Base-by-base conservation (phyloP, 2,329 filamentous ascomycete genomes). In the Fusarium sp. region DNA sequence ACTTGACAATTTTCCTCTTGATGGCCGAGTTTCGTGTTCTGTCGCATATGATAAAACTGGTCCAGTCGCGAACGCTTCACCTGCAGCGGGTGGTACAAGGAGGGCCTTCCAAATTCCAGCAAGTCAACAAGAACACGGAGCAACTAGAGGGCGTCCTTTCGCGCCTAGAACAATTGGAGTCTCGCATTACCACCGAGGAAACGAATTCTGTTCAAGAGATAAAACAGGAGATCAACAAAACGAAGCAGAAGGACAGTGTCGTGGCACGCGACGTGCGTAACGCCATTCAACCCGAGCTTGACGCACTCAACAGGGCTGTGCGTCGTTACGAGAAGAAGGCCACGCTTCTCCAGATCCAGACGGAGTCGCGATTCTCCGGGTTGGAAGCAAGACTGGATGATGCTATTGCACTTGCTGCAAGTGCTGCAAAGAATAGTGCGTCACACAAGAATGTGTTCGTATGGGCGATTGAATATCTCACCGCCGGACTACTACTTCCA, bases 251-350 rank as follows among this genome's bases (percentile, higher is more conserved):
- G 68, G 78, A 83, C 65, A 77, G 82, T 8, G 80, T 79, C 5
- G 78, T 86, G 39, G 80, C 84, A 48, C 84, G 82, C 7, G 89
- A 93, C 62, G 84, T 93, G 14, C 87, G 89, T 43, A 88, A 88
- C 63, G 82, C 84, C 28, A 84, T 95, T 13, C 91, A 94, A 70
- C 91, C 93, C 1, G 93, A 98, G 62, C 85, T 98, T 8, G 94
- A 98, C 74, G 93, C 93, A 0, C 83, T 98, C 31, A 96, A 94
- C 73, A 90, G 95, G 49, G 94, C 95, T 6, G 91, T 98, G 45
- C 88, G 95, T 21, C 89, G 93, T 37, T 97, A 97, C 74, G 95
- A 98, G 81, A 98, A 97, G 81, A 92, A 94, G 74, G 89, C 91
- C 7, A 91, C 91, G 1, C 84, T 94, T 10, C 86, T 94, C 28